Percentiles rank a stretch among this genome's conserved stretches.
Conservation (phyloP, 2,329 filamentous ascomycete genomes). For the Sodiomyces alkalinus region DNA sequence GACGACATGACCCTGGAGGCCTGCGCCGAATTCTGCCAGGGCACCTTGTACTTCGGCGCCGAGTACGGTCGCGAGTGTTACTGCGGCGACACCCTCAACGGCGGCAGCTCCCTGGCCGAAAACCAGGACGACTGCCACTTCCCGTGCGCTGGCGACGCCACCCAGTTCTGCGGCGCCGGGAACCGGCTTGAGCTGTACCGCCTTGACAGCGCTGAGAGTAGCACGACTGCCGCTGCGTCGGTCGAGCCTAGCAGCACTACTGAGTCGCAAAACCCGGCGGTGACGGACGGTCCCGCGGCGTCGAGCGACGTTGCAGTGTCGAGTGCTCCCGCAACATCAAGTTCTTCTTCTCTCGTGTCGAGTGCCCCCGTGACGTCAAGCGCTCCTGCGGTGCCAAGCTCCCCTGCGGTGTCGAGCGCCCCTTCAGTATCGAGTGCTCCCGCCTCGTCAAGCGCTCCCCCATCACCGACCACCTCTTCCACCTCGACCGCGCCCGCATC, state of each 20-base stretch:
- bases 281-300: neutral
- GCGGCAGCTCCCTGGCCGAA: constrained; percentile 12
- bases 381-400: neutral
- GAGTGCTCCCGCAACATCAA: neutral
- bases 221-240: too few relatives aligned
- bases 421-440: too few relatives aligned
- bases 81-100: constrained; percentile 18
- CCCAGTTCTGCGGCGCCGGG: constrained; percentile 19
- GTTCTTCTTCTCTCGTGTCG: too few relatives aligned
- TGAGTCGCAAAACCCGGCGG: neutral
- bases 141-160: constrained; percentile 15
- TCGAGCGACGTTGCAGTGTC: neutral
- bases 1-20: constrained; percentile 20
- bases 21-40: constrained; percentile 16
- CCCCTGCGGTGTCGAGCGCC: neutral
- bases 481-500: constrained; percentile 7
- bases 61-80: constrained; percentile 23
- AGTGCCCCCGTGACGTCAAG: neutral
- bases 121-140: constrained; percentile 19
- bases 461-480: neutral
- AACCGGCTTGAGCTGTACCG: constrained; percentile 18
- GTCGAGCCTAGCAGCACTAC: neutral
- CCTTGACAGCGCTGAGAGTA: neutral
- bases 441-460: neutral
- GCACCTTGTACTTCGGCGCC: constrained; percentile 16